Evolutionary conservation across 2,329 filamentous ascomycete species (phyloP).

Genomic region (Rugonectria rugulosa): DNA sequence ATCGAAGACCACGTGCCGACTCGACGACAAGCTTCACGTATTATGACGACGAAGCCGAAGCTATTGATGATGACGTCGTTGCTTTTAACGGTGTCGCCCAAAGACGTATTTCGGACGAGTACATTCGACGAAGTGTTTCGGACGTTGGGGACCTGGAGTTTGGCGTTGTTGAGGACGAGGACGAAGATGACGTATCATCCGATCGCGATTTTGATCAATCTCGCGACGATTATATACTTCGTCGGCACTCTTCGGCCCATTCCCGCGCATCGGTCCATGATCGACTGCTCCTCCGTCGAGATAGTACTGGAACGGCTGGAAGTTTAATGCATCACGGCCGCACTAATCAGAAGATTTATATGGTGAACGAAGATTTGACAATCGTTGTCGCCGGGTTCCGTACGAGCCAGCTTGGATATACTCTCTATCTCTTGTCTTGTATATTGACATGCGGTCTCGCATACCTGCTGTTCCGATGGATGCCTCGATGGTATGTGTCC

Average conservation of each 20-base stretch:
- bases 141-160: slow-evolving; percentile 51
- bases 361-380: slow-evolving; percentile 91
- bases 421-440: slow-evolving; percentile 75
- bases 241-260: slow-evolving; percentile 68
- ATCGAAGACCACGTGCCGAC: slow-evolving; percentile 80
- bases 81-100: slow-evolving; percentile 42
- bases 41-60: slow-evolving; percentile 71
- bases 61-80: slow-evolving; percentile 42
- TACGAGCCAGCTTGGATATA: slow-evolving; percentile 75
- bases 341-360: slow-evolving; percentile 88
- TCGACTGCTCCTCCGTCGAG: slow-evolving; percentile 74
- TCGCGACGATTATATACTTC: slow-evolving; percentile 57
- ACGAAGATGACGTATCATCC: slow-evolving; percentile 49
- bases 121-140: slow-evolving; percentile 42
- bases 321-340: slow-evolving; percentile 70
- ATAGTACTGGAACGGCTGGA: slow-evolving; percentile 73
- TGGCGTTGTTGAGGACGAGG: slow-evolving; percentile 49
- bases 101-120: slow-evolving; percentile 33
- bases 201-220: slow-evolving; percentile 52
- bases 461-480: slow-evolving; percentile 87
- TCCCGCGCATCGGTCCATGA: slow-evolving; percentile 65
- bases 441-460: slow-evolving; percentile 76
- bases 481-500: slow-evolving; percentile 85
- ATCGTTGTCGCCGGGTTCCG: slow-evolving; percentile 92
- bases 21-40: slow-evolving; percentile 91